These are phyloP conservation scores for Neonectria punicea DNA, from an alignment of 2,329 filamentous ascomycete genomes.

Conservation along the genomic window DNA sequence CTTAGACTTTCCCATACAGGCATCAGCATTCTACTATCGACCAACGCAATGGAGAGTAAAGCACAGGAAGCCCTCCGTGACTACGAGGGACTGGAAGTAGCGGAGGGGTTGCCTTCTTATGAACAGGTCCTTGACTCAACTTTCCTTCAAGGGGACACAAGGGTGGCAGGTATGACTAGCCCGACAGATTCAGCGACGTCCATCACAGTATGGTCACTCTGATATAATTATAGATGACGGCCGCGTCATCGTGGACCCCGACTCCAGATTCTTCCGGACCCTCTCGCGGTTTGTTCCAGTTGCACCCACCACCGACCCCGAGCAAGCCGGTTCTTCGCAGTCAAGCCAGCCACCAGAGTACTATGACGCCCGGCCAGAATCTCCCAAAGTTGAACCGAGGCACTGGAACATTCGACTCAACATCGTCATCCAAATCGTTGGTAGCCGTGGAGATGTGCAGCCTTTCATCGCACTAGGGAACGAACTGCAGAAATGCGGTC, in stretches of 20 bases:
- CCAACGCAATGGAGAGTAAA: not conserved
- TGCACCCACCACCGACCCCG: not conserved
- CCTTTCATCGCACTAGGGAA: constrained; percentile 80
- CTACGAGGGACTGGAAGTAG: not conserved
- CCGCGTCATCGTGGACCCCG: constrained; percentile 21
- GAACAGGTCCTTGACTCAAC: not conserved
- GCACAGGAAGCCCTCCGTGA: not conserved
- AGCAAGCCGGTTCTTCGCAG: not conserved
- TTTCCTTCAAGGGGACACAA: not conserved
- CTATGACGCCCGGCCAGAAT: not conserved
- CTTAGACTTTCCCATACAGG: not conserved
- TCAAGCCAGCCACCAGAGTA: not conserved
- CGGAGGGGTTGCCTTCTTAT: not conserved
- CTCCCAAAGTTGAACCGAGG: not conserved
- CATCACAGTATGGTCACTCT: not conserved
- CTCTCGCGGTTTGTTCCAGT: constrained; percentile 17
- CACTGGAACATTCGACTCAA: constrained; percentile 52
- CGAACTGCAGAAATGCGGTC: constrained; percentile 74
- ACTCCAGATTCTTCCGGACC: constrained; percentile 22
- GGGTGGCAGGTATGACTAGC: not conserved
- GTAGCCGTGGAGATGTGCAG: constrained; percentile 79
- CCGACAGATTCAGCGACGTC: not conserved
- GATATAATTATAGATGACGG: constrained; percentile 10
- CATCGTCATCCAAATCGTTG: constrained; percentile 84
- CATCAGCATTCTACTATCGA: not conserved